phyloP scores from a whole-genome alignment of 192 early-diverging fungal genomes.

The Pecoramyces ruminantium region DNA sequence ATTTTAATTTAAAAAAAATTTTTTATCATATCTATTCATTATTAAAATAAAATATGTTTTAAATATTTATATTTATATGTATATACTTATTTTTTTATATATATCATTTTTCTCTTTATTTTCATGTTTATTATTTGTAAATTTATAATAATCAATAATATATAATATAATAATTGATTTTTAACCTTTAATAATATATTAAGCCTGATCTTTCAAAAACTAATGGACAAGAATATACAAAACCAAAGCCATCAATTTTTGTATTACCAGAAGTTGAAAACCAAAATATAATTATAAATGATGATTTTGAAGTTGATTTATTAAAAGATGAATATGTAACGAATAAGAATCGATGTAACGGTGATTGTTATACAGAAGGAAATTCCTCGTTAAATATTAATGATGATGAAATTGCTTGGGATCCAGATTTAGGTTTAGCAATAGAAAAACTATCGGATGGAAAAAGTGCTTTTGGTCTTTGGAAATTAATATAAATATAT shows the following conservation, averaged over 20 bases:
- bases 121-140: too few species aligned
- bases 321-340: neutral
- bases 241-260: neutral
- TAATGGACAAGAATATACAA: neutral
- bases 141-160: too few species aligned
- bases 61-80: too few species aligned
- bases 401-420: neutral
- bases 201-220: neutral
- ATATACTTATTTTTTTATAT: too few species aligned
- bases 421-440: neutral
- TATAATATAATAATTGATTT: too few species aligned
- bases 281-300: neutral
- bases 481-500: neutral
- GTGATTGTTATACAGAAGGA: neutral
- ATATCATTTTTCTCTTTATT: too few species aligned
- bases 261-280: neutral
- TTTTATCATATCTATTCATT: too few species aligned
- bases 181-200: too few species aligned
- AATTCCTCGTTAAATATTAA: neutral
- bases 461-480: neutral
- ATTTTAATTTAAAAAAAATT: too few species aligned
- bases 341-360: neutral
- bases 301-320: neutral
- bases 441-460: neutral
- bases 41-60: too few species aligned